Evolutionary conservation across 2,329 filamentous ascomycete genomes (phyloP), one percentile per base, ranked within the genome.

Genomic region (Fusarium torulosum): DNA sequence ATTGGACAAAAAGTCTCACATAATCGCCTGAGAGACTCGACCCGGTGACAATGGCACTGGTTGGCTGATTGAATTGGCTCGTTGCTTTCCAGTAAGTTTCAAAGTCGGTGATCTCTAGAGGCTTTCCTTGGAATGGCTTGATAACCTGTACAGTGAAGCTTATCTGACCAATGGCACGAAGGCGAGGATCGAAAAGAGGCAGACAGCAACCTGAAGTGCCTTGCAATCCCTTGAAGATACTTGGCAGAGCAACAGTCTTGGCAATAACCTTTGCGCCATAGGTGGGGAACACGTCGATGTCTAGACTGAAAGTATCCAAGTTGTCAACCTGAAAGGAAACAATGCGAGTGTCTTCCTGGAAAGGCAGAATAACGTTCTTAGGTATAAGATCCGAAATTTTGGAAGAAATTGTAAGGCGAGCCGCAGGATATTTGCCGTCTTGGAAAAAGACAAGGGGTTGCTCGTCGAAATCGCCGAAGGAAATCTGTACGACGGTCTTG

Each of bases 41-140:
- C 1, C 95, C 96, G 0, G 95, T 98, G 19, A 99, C 93, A 23
- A 98, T 88, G 23, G 93, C 92, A 75, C 88, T 96, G 45, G 94
- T 92, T 1, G 79, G 79, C 50, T 92, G 90, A 76, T 97, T 93
- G 46, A 96, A 86, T 72, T 97, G 94, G 74, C 94, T 97, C 2
- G 96, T 99, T 1, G 95, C 95, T 79, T 98, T 99, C 96, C 96
- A 99, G 79, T 99, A 99, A 0, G 96, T 98, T 66, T 97, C 96
- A 73, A 98, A 99, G 75, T 98, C 94, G 2, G 96, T 97, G 63
- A 99, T 97, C 78, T 99, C 96, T 21, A 99, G 83, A 5, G 96
- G 94, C 63, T 94, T 91, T 9, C 96, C 95, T 66, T 90, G 89
- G 81, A 98, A 99, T 0, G 96, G 96, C 75, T 97, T 97, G 77